Evolutionary conservation across 2,329 filamentous ascomycete species (phyloP), one percentile per base, ranked within the genome.

Genomic region (Leptographium galeiforme): DNA sequence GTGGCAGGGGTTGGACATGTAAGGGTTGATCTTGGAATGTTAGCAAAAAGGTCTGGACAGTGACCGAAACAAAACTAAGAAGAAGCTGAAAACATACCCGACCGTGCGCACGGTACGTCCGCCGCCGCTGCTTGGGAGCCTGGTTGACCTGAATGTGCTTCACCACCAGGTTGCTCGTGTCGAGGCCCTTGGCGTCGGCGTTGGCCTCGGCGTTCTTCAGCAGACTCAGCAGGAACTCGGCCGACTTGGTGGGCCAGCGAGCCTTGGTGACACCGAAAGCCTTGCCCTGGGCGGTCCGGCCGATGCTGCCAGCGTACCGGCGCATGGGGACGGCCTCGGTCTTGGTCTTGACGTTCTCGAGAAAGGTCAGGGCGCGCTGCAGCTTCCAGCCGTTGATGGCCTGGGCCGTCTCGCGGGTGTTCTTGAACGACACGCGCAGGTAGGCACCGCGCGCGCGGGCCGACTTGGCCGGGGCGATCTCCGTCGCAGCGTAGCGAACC

Each of bases 61-160:
- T 13, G 13, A 44, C n/a, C 34, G 33, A 25, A 7, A 43, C 14
- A n/a, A n/a, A n/a, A n/a, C n/a, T n/a, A n/a, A n/a, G n/a, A n/a
- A n/a, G n/a, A n/a, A n/a, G n/a, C n/a, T n/a, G n/a, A n/a, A 43
- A 12, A 16, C 16, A 36, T 94, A 96, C 91, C 81, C 93, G 89
- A 84, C 93, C 93, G 83, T 98, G 93, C 62, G 94, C 94, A 84
- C 93, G 90, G 87, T 98, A 98, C 71, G 93, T 98, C 75, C 93
- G 86, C 78, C 93, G 84, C 72, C 93, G 85, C 82, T 97, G 91
- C 86, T 97, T 97, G 69, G 93, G 93, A 66, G 93, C 94, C 82
- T 98, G 93, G 88, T 98, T 98, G 82, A 98, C 93, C 81, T 98
- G 93, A 78, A 98, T 98, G 87, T 96, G 94, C 88, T 96, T 96